Evolutionary conservation across 805 yeast species (phyloP), one percentile per base, ranked within the genome.

Genomic region (Cyberlindnera xylosilytica): DNA sequence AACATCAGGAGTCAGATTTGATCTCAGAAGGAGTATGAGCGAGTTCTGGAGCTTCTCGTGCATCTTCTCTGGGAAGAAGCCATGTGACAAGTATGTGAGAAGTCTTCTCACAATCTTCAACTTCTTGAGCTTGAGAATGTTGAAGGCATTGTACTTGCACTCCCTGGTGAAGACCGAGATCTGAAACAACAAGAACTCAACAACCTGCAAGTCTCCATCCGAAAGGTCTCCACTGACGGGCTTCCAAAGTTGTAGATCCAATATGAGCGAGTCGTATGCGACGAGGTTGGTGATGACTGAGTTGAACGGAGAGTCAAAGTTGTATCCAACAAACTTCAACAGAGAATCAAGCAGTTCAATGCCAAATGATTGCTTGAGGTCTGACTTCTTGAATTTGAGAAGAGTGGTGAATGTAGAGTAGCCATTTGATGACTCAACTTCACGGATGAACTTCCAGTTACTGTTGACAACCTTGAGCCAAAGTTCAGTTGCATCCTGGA

Each of bases 211-310:
- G 16, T 58, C 61, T 1, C 58, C 56, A 2, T 50, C 48, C 12
- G 39, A 40, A 1, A 50, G 45, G n/a, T 51, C 47, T 5, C 45
- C 50, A 4, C 39, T 20, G 2, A 34, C 20, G 19, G 62, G 63
- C 42, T 68, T 68, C 78, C 87, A 82, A 17, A 78, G 64, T 41
- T 79, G 83, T 47, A 83, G 71, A 47, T 87, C 89, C 16, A 80
- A 68, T 29, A 85, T 68, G 34, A 87, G 57, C 1, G 69, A 61
- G 27, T 76, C 70, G 54, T 83, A 88, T 0, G 83, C 83, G 2
- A 62, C 45, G 1, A 74, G 69, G 50, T 84, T 80, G 7, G 66
- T 63, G 2, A 87, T 66, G 3, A 81, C 57, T 0, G 91, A 81
- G 7, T 78, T 78, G 26, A 65, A 61, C 0, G 84, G 78, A 27